Percentiles rank a stretch among this genome's conserved stretches.
These are phyloP conservation scores for Chromera velia DNA, from an alignment of 73 alveolate genomes.

Conservation along the genomic window DNA sequence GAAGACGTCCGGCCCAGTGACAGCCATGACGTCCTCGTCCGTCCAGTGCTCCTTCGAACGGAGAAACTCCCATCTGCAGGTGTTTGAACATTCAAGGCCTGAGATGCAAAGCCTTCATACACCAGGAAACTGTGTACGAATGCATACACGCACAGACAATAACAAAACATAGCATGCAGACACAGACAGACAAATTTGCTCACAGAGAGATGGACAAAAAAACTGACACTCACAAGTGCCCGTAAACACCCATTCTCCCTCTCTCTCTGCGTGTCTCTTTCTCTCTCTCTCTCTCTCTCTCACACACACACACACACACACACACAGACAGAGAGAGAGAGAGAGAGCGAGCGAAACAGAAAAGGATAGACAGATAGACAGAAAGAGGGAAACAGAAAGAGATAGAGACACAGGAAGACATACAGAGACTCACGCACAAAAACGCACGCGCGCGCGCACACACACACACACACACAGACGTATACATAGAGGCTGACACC, in stretches of 20 bases:
- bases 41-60: too few species aligned
- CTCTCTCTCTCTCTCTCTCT: too few species aligned
- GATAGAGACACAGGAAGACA: background rate
- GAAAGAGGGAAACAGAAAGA: background rate
- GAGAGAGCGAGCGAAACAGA: too few species aligned
- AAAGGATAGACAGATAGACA: background rate
- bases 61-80: too few species aligned
- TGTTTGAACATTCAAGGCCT: too few species aligned
- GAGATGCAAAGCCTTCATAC: too few species aligned
- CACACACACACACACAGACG: background rate
- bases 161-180: background rate
- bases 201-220: background rate
- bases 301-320: constrained; percentile 6
- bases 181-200: background rate
- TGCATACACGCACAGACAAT: background rate
- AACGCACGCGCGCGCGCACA: background rate
- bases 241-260: background rate
- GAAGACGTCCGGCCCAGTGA: too few species aligned
- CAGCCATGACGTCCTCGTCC: too few species aligned
- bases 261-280: too few species aligned
- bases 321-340: background rate
- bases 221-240: background rate
- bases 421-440: background rate
- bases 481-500: background rate
- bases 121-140: too few species aligned